phyloP scores from a whole-genome alignment of 176 grass and related monocot species.

The Sorghum bicolor region DNA sequence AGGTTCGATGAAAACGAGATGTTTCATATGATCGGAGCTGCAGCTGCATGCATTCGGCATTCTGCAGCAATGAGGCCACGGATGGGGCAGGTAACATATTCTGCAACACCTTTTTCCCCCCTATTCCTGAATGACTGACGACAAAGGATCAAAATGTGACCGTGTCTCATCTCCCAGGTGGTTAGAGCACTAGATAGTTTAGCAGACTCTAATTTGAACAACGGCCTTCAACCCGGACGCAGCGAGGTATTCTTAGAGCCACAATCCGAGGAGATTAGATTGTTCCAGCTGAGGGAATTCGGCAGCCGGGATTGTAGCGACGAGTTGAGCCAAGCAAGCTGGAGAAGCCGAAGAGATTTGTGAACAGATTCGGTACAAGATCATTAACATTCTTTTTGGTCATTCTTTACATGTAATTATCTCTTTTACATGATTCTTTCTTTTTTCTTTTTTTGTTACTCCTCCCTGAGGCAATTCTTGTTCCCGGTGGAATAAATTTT shows the following conservation, averaged over 20 bases:
- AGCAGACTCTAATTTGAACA: constrained; percentile 83
- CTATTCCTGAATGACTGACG: neutral
- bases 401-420: constrained; percentile 96
- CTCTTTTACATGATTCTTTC: constrained; percentile 68
- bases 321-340: constrained; percentile 66
- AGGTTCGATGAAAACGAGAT: constrained; percentile 75
- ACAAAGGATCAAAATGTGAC: constrained; percentile 11
- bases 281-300: constrained; percentile 87
- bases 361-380: constrained; percentile 54
- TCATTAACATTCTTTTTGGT: constrained; percentile 57
- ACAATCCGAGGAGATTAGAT: constrained; percentile 83
- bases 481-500: constrained; percentile 55
- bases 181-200: constrained; percentile 94
- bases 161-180: constrained; percentile 51
- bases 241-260: constrained; percentile 85
- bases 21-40: constrained; percentile 84
- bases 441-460: neutral
- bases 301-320: constrained; percentile 67
- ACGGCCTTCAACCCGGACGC: constrained; percentile 76
- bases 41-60: constrained; percentile 89
- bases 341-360: constrained; percentile 58
- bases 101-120: neutral
- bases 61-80: constrained; percentile 83
- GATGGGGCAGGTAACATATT: constrained; percentile 77
- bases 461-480: constrained; percentile 56